These are phyloP conservation scores for Heterobasidion parviporum DNA, from an alignment of 1,284 basidiomycete species.

Conservation along the genomic window DNA sequence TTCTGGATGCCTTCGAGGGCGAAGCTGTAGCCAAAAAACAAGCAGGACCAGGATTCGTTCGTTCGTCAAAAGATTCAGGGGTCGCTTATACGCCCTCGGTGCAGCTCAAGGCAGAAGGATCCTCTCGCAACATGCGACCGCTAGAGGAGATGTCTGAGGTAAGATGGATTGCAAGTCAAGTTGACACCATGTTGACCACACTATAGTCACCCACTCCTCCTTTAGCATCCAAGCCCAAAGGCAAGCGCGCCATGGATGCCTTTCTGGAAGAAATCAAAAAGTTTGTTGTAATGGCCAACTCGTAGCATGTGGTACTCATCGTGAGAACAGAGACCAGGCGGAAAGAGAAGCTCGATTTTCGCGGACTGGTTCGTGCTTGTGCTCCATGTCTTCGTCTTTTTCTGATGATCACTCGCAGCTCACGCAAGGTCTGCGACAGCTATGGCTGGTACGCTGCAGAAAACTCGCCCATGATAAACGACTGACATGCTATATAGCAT, in stretches of 20 bases:
- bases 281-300: constrained; percentile 27
- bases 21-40: constrained; percentile 48
- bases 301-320: not conserved
- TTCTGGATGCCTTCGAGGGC: constrained; percentile 79
- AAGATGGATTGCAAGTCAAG: constrained; percentile 9
- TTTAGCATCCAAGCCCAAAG: constrained; percentile 58
- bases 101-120: constrained; percentile 18
- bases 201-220: constrained; percentile 48
- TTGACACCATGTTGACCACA: constrained; percentile 6
- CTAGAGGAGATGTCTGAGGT: constrained; percentile 24
- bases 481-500: constrained; percentile 36
- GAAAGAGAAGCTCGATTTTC: constrained; percentile 78
- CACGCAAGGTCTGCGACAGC: constrained; percentile 73
- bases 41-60: constrained; percentile 64
- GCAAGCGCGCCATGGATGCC: constrained; percentile 88
- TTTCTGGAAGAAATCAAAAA: constrained; percentile 92
- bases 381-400: constrained; percentile 3
- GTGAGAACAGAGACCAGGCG: constrained; percentile 71
- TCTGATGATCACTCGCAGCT: constrained; percentile 19
- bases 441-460: constrained; percentile 56
- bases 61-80: constrained; percentile 49
- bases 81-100: constrained; percentile 36
- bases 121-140: constrained; percentile 20
- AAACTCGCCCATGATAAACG: too few species aligned
- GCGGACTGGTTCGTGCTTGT: constrained; percentile 47